Evolutionary conservation across 129 eudicot species (phyloP).

Genomic region (Lonicera japonica): DNA sequence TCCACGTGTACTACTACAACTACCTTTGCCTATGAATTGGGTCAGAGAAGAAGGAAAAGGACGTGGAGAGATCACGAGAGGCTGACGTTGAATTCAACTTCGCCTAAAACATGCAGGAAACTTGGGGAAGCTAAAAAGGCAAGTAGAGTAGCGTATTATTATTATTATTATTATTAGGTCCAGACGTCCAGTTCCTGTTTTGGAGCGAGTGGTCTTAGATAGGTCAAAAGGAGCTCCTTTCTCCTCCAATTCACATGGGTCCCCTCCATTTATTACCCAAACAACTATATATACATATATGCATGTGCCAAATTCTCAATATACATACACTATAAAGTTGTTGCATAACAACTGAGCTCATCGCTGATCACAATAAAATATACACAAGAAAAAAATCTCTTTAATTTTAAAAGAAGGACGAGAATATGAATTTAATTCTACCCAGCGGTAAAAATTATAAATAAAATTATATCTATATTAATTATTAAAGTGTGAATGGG

Average conservation of each 20-base stretch:
- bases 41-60: conserved; percentile 5
- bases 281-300: conserved; percentile 1
- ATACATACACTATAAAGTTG: no score
- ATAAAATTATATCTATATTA: neutral
- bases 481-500: no score
- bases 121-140: conserved; percentile 24
- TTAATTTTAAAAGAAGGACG: no score
- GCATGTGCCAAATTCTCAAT: no score
- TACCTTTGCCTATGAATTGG: conserved; percentile 12
- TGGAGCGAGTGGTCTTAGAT: neutral
- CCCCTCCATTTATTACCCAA: neutral
- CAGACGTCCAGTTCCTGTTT: no score
- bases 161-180: no score
- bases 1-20: conserved; percentile 8
- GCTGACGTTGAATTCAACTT: no score
- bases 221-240: conserved; percentile 7
- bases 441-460: no score
- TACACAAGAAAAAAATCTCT: no score
- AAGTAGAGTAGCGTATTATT: neutral
- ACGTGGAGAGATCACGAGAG: conserved; percentile 23
- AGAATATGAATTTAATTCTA: no score
- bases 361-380: no score
- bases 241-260: conserved; percentile 16
- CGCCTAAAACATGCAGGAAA: conserved; percentile 40
- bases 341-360: no score